Base-by-base conservation (phyloP, 768 basidiomycete species). In the Rhodotorula sphaerocarpa region DNA sequence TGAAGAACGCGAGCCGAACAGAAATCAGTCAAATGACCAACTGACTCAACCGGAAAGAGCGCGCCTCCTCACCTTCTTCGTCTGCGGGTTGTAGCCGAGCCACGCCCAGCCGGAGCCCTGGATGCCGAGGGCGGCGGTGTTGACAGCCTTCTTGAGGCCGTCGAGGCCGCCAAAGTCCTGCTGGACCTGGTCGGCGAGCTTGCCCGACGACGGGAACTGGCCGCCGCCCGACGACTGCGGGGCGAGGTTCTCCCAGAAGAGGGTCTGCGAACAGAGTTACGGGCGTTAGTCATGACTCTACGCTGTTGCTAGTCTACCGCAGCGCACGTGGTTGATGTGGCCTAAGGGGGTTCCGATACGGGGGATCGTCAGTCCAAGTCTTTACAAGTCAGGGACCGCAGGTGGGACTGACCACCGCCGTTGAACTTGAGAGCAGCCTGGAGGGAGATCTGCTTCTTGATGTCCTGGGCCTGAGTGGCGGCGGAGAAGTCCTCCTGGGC, bases 81-180 rank as follows among this genome's bases (percentile, higher is more conserved):
- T 63, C 5, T 55, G 57, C 34, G 68, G 68, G 56, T 59, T 62
- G 71, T 67, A 78, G 80, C 85, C 90, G 62, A 99, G 81, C 95
- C 95, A 99, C 48, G 92, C 93, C 95, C 95, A 99, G 4, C 95
- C 95, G 70, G 87, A 90, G 31, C 95, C 95, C 77, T 99, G 95
- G 57, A 99, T 86, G 55, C 81, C 90, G 36, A 86, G 90, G 28
- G 93, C 93, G 66, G 81, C 81, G 30, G 90, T 77, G 76, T 93
- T 96, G 76, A 96, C 82, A 66, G 81, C 80, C 70, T 84, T 85
- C 80, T 93, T 91, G 75, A 97, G 84, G 28, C 77, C 82, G 20
- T 91, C 90, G 55, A 96, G 78, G 5, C 86, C 86, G 18, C 92
- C 91, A 73, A 96, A 99, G 70, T 87, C 86, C 47, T 81, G 78